Conservation (phyloP, 306 rosid genomes). For the Pyrus pyrifolia region DNA sequence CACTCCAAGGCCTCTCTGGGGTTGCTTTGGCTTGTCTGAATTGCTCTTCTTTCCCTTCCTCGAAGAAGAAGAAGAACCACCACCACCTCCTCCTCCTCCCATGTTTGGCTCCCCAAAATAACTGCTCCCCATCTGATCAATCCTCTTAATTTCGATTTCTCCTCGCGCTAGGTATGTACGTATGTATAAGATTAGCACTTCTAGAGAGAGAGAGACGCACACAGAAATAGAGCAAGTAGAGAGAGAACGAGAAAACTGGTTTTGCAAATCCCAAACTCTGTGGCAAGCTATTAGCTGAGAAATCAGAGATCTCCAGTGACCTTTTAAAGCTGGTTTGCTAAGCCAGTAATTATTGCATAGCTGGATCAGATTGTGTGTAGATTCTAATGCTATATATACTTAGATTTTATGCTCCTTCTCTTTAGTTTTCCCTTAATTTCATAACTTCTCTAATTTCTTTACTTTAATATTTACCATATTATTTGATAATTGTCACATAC, state of each 20-base stretch:
- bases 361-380: slow-evolving; percentile 95
- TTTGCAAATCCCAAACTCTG: slow-evolving; percentile 44
- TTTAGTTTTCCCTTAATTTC: slow-evolving; percentile 21
- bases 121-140: slow-evolving; percentile 48
- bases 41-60: slow-evolving; percentile 73
- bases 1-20: slow-evolving; percentile 97
- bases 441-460: slow-evolving; percentile 26
- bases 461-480: slow-evolving; percentile 7
- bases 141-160: not conserved
- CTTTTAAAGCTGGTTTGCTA: slow-evolving; percentile 44
- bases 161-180: not conserved
- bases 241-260: slow-evolving; percentile 3
- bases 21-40: slow-evolving; percentile 91
- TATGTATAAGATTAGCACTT: not conserved
- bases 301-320: slow-evolving; percentile 55
- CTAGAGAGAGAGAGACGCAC: not conserved
- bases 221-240: not conserved
- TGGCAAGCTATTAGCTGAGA: not conserved
- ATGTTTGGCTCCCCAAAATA: slow-evolving; percentile 84
- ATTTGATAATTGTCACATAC: not conserved
- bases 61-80: slow-evolving; percentile 45
- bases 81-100: slow-evolving; percentile 27
- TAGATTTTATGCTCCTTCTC: slow-evolving; percentile 72
- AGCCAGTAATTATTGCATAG: slow-evolving; percentile 80
- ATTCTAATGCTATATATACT: slow-evolving; percentile 60